Percentiles rank a stretch among this genome's conserved stretches.
Evolutionary conservation across 352 stramenopile genomes (phyloP).

Genomic region (Globisporangium heterothallicum): DNA sequence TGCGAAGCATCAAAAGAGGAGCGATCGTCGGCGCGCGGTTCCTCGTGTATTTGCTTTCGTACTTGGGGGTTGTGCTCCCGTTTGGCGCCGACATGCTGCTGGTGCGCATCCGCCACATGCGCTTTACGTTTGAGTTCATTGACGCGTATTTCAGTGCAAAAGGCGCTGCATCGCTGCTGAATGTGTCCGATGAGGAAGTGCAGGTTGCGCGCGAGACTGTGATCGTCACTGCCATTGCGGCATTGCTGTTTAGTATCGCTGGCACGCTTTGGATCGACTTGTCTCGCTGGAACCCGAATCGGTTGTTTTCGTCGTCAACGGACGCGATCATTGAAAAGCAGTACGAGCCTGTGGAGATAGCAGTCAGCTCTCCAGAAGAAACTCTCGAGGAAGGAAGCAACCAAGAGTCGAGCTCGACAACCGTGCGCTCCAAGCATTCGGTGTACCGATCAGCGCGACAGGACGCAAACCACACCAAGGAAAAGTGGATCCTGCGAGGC

Average conservation of each 20-base stretch:
- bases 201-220: conserved; percentile 16
- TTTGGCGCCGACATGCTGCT: conserved; percentile 34
- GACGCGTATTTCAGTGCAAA: conserved; percentile 30
- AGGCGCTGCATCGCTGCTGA: conserved; percentile 18
- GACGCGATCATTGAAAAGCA: not conserved
- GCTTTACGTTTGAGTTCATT: conserved; percentile 46
- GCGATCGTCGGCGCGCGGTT: conserved; percentile 17
- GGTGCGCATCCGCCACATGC: conserved; percentile 26
- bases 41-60: conserved; percentile 22
- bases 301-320: conserved; percentile 4
- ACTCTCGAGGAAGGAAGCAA: not conserved
- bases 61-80: conserved; percentile 16
- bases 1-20: not conserved
- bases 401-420: not conserved
- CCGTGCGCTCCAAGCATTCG: not conserved
- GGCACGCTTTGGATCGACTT: conserved; percentile 22
- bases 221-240: conserved; percentile 7
- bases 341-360: not conserved
- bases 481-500: conserved; percentile 5
- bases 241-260: conserved; percentile 17
- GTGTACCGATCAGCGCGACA: not conserved
- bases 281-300: conserved; percentile 21
- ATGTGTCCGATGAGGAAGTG: conserved; percentile 25
- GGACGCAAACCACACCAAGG: not conserved
- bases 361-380: not conserved